Percentiles rank a stretch among this genome's conserved stretches.
These are phyloP conservation scores for Cercospora sesami DNA, from an alignment of 2,329 filamentous ascomycete species.

Conservation along the genomic window DNA sequence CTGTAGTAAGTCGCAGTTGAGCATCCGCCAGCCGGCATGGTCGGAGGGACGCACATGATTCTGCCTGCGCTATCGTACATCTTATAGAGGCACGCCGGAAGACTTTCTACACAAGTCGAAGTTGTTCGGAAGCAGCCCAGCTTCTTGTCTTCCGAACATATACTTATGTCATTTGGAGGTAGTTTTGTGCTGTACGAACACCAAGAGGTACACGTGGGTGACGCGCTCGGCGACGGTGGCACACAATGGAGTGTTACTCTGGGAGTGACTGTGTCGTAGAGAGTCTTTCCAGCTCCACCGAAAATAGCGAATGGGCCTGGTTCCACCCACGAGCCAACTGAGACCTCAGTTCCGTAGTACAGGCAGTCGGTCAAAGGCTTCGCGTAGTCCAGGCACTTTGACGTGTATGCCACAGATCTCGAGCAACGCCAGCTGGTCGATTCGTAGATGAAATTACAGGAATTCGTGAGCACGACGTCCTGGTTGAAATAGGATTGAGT, in stretches of 20 bases:
- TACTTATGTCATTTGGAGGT: not conserved
- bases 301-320: not conserved
- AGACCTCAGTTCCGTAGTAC: not conserved
- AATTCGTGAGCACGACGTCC: not conserved
- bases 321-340: not conserved
- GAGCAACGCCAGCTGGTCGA: not conserved
- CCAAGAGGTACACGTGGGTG: not conserved
- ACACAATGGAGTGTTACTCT: not conserved
- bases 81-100: not conserved
- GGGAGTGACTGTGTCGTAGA: not conserved
- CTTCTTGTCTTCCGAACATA: not conserved
- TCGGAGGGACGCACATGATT: not conserved
- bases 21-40: slow-evolving; percentile 5
- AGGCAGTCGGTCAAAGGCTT: not conserved
- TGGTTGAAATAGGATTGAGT: not conserved
- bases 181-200: not conserved
- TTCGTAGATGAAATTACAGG: not conserved
- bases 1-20: slow-evolving; percentile 7
- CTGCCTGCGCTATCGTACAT: not conserved
- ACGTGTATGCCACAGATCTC: not conserved
- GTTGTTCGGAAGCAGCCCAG: not conserved
- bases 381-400: not conserved
- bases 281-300: not conserved
- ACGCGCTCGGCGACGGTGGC: not conserved
- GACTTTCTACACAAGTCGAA: not conserved